Percentiles rank a stretch among this genome's conserved stretches.
phyloP scores from a whole-genome alignment of 768 basidiomycete species.

The Scleroderma bovista region DNA sequence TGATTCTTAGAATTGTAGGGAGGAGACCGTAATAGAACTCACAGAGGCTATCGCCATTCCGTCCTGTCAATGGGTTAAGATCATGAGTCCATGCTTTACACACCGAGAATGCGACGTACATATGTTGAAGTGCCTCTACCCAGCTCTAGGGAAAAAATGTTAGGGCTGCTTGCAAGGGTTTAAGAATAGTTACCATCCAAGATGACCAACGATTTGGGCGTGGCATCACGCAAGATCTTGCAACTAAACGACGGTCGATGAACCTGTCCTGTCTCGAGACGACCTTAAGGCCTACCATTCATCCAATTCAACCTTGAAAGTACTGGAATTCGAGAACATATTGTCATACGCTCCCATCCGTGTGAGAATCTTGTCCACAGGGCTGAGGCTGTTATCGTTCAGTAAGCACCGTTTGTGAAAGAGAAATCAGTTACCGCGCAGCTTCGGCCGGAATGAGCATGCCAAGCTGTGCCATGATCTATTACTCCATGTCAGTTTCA shows the following conservation, averaged over 20 bases:
- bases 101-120: constrained; percentile 36
- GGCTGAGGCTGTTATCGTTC: constrained; percentile 54
- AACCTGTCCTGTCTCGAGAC: not conserved
- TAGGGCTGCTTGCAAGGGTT: constrained; percentile 5
- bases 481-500: constrained; percentile 3
- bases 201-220: constrained; percentile 90
- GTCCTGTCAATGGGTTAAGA: constrained; percentile 46
- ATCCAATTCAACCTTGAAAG: constrained; percentile 98
- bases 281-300: constrained; percentile 61
- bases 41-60: constrained; percentile 98
- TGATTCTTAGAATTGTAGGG: constrained; percentile 3
- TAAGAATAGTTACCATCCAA: constrained; percentile 65
- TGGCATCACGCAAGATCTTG: constrained; percentile 90
- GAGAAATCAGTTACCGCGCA: constrained; percentile 51
- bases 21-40: constrained; percentile 15
- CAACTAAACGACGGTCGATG: constrained; percentile 46
- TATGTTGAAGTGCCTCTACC: constrained; percentile 95
- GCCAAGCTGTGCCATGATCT: constrained; percentile 93
- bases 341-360: constrained; percentile 99
- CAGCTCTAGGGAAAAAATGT: constrained; percentile 53
- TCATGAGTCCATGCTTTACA: constrained; percentile 9
- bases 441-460: constrained; percentile 87
- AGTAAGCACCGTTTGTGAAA: constrained; percentile 1
- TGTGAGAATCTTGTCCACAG: constrained; percentile 88
- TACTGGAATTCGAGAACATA: constrained; percentile 91